Base-by-base conservation (phyloP, 805 yeast genomes). In the Candida odintsovae region DNA sequence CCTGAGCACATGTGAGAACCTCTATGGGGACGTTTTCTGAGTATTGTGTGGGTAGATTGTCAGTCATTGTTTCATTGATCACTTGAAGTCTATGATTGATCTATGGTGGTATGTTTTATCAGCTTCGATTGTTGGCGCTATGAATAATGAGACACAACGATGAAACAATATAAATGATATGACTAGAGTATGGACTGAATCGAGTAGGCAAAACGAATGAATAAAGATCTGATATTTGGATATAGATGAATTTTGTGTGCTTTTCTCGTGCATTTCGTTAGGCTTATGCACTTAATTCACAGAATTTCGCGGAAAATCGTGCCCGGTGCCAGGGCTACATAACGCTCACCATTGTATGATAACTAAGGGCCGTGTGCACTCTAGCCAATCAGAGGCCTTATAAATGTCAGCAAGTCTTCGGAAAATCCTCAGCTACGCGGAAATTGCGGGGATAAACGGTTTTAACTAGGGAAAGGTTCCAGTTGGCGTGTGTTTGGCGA, bases 311-410 rank as follows among this genome's bases (percentile, higher is more conserved):
- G 8, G 3, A 16, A 10, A 33, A 8, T n/a, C 16, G 36, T n/a
- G 36, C 11, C 11, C 3, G 19, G 13, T 8, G 20, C 36, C 36
- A 33, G 36, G 18, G 36, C 36, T 33, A 8, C 36, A 7, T 33
- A 33, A 33, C 36, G 36, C 20, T 15, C 4, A 43, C 38, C 45
- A 43, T 33, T 41, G 40, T 33, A 9, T 10, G 38, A 26, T 40
- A 8, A 29, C 11, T 8, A 18, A 29, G 22, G 15, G 20, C 21
- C 11, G 18, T 20, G 21, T 3, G 22, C 7, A 39, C 31, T 13
- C 15, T 28, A 36, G 41, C 56, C 56, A 53, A 53, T 53, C 51
- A 53, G 43, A 33, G 43, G 12, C 29, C 23, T 44, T 11, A 4
- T 42, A 49, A 49, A 40, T 47, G 56, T 52, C 47, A 52, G 47